Conservation (phyloP, 768 basidiomycete genomes). For the Holtermanniella nyarrowii region DNA sequence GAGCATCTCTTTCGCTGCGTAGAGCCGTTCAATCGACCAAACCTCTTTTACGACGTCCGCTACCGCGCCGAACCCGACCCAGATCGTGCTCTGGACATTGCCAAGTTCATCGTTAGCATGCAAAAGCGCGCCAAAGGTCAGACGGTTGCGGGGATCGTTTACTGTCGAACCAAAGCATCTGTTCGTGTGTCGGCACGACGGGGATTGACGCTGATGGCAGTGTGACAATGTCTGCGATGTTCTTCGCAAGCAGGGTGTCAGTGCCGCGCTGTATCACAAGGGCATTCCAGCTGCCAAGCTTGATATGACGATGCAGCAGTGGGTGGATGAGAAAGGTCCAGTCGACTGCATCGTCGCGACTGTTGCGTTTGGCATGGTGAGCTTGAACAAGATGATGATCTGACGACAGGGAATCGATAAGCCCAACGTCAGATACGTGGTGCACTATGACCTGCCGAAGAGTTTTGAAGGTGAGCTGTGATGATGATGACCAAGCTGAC, state of each 20-base stretch:
- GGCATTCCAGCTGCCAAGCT: conserved; percentile 8
- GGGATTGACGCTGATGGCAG: conserved; percentile 5
- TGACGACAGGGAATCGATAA: conserved; percentile 37
- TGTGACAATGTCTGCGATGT: conserved; percentile 28
- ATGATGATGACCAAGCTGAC: neutral
- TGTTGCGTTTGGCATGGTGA: conserved; percentile 42
- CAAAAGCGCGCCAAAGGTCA: conserved; percentile 6
- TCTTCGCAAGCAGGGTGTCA: conserved; percentile 24
- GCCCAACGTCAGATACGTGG: conserved; percentile 40
- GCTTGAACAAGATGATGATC: conserved; percentile 2
- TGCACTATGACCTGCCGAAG: conserved; percentile 41
- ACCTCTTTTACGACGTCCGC: conserved; percentile 41
- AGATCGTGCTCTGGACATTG: conserved; percentile 14
- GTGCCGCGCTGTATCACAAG: conserved; percentile 27
- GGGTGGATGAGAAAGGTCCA: conserved; percentile 18
- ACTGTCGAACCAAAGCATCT: conserved; percentile 25
- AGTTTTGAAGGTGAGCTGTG: conserved; percentile 34
- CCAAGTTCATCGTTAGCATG: conserved; percentile 24
- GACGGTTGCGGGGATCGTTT: conserved; percentile 13
- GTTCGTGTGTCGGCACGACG: conserved; percentile 14
- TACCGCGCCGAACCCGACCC: neutral
- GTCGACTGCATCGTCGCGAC: conserved; percentile 31
- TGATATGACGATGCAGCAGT: conserved; percentile 12
- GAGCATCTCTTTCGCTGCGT: conserved; percentile 38
- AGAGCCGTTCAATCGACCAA: conserved; percentile 39